These are phyloP conservation scores for Hypoxylon sp. DNA, from an alignment of 2,329 filamentous ascomycete genomes.

Conservation along the genomic window DNA sequence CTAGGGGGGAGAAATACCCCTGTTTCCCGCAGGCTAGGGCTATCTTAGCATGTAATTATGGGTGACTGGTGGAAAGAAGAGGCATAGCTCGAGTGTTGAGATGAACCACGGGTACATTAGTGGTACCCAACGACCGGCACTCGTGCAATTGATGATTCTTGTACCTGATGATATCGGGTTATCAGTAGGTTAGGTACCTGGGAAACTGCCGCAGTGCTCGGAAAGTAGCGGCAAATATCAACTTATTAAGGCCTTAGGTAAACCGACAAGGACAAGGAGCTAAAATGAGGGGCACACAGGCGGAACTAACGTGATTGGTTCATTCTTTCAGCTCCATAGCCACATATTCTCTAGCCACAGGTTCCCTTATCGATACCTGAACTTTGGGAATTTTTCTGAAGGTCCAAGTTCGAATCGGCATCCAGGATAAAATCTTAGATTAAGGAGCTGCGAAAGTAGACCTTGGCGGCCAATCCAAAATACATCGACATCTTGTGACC, in stretches of 20 bases:
- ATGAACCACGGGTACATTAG: constrained; percentile 26
- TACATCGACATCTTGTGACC: constrained; percentile 3
- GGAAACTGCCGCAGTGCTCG: constrained; percentile 31
- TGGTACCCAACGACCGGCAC: constrained; percentile 14
- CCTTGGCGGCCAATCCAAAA: not conserved
- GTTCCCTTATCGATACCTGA: constrained; percentile 35
- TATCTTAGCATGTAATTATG: constrained; percentile 15
- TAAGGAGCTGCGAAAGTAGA: not conserved
- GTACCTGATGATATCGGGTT: constrained; percentile 5
- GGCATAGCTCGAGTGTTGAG: not conserved
- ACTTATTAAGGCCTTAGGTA: constrained; percentile 25
- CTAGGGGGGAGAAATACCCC: constrained; percentile 9
- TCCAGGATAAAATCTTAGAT: not conserved
- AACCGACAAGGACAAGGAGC: constrained; percentile 5
- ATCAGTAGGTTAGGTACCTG: constrained; percentile 6
- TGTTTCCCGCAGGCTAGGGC: not conserved
- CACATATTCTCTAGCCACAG: constrained; percentile 14
- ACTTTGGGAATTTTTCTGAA: constrained; percentile 23
- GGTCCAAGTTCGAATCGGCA: not conserved
- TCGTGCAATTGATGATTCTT: constrained; percentile 8
- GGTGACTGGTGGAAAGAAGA: constrained; percentile 7
- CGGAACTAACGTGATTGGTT: not conserved
- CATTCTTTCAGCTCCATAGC: not conserved
- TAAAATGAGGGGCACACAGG: constrained; percentile 23
- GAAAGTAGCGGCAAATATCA: constrained; percentile 44